Evolutionary conservation across 345 rosid genomes (phyloP).

Genomic region (Salix exigua): DNA sequence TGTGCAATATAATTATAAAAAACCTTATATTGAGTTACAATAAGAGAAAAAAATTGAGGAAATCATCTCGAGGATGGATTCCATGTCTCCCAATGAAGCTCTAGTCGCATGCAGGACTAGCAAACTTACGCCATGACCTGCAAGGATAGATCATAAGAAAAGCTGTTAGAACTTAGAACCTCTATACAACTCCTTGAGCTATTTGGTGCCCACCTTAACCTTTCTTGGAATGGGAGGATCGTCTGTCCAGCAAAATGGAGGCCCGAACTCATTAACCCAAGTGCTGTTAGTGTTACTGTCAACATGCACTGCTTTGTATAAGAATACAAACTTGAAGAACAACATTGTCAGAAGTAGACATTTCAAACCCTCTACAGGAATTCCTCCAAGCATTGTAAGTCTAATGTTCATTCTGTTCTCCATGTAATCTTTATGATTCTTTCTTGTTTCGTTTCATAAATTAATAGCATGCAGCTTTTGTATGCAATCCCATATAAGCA

Average conservation of each 20-base stretch:
- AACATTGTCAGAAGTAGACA: neutral
- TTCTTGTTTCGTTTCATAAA: neutral
- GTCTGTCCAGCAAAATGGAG: neutral
- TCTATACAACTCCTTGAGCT: no score
- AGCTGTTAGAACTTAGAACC: no score
- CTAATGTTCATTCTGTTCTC: neutral
- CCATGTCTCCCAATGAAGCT: no score
- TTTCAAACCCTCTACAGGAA: neutral
- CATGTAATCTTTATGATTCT: neutral
- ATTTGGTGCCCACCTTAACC: neutral
- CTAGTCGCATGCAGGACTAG: no score
- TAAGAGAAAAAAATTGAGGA: no score
- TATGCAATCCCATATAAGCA: neutral
- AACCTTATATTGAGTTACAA: no score
- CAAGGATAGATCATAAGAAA: no score
- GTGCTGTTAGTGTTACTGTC: neutral
- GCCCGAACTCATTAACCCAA: neutral
- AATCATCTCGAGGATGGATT: no score
- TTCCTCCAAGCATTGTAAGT: neutral
- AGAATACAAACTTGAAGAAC: neutral
- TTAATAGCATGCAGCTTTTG: neutral
- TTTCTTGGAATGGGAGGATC: neutral
- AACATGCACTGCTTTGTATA: neutral
- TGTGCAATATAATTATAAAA: no score
- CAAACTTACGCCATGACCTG: no score